Conservation (phyloP, 176 grass and related monocot genomes). For the Carex cristatella region DNA sequence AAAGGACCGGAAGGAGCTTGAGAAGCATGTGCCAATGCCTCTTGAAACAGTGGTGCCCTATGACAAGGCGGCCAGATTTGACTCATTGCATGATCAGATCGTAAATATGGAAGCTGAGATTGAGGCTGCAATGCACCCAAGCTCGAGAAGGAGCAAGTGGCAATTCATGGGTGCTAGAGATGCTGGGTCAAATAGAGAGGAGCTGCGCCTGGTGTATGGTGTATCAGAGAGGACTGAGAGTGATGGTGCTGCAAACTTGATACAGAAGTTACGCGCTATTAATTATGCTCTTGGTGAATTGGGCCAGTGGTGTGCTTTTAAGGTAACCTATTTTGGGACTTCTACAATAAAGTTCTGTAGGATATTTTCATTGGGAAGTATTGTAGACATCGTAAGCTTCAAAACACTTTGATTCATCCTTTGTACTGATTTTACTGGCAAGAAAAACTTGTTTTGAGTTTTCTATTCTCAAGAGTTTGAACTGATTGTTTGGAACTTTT, state of each 20-base stretch:
- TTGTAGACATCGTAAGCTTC: background rate
- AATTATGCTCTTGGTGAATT: slow-evolving; percentile 97
- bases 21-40: slow-evolving; percentile 98
- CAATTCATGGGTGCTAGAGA: slow-evolving; percentile 99
- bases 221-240: slow-evolving; percentile 98
- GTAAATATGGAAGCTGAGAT: slow-evolving; percentile 83
- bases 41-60: slow-evolving; percentile 72
- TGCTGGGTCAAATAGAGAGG: slow-evolving; percentile 80
- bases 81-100: slow-evolving; percentile 84
- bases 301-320: slow-evolving; percentile 97
- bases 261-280: slow-evolving; percentile 94
- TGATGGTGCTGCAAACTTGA: slow-evolving; percentile 97
- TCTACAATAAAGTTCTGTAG: background rate
- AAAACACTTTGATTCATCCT: background rate
- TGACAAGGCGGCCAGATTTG: slow-evolving; percentile 89
- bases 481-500: background rate
- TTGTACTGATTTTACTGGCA: background rate
- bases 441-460: background rate
- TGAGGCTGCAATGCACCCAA: slow-evolving; percentile 77
- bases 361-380: background rate
- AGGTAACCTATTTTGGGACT: slow-evolving; percentile 35
- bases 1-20: slow-evolving; percentile 90
- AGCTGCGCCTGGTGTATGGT: slow-evolving; percentile 95
- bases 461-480: background rate
- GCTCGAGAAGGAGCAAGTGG: slow-evolving; percentile 94